Conservation (phyloP, 2,329 filamentous ascomycete species). For the Colletotrichum plurivorum region DNA sequence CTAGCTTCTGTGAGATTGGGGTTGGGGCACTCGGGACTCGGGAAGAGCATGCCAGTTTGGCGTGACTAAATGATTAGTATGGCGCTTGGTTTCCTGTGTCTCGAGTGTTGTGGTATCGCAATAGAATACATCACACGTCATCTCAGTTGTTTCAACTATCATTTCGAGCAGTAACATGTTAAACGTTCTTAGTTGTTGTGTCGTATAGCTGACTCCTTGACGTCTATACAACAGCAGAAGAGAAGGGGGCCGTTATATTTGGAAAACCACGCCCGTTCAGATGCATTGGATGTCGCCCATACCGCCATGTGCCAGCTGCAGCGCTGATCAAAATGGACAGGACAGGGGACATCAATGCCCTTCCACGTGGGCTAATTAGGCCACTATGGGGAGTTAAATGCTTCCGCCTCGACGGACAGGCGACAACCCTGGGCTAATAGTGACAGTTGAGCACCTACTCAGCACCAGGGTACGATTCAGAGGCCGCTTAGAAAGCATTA, state of each 20-base stretch:
- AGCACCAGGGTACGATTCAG: conserved; percentile 22
- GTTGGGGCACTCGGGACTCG: not conserved
- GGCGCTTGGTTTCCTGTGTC: too few relatives aligned
- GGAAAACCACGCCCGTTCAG: conserved; percentile 4
- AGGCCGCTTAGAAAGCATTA: conserved; percentile 20
- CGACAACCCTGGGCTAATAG: too few relatives aligned
- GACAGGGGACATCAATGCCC: conserved; percentile 6
- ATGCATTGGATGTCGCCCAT: not conserved
- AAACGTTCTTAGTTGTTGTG: too few relatives aligned
- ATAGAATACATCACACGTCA: too few relatives aligned
- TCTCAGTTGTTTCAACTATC: too few relatives aligned
- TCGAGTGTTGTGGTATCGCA: too few relatives aligned
- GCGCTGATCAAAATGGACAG: conserved; percentile 16
- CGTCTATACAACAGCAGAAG: not conserved
- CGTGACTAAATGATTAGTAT: not conserved
- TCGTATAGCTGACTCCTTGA: too few relatives aligned
- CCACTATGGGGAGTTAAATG: conserved; percentile 7
- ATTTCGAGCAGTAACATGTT: too few relatives aligned
- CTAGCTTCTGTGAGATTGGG: conserved; percentile 11
- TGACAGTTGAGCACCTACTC: not conserved
- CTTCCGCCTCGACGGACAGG: conserved; percentile 1
- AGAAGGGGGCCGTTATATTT: conserved; percentile 8
- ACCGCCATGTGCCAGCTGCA: not conserved
- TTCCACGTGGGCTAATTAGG: conserved; percentile 20
- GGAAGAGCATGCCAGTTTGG: too few relatives aligned